Evolutionary conservation across 2,329 filamentous ascomycete genomes (phyloP).

Genomic region (Arthrobotrys sinensis): DNA sequence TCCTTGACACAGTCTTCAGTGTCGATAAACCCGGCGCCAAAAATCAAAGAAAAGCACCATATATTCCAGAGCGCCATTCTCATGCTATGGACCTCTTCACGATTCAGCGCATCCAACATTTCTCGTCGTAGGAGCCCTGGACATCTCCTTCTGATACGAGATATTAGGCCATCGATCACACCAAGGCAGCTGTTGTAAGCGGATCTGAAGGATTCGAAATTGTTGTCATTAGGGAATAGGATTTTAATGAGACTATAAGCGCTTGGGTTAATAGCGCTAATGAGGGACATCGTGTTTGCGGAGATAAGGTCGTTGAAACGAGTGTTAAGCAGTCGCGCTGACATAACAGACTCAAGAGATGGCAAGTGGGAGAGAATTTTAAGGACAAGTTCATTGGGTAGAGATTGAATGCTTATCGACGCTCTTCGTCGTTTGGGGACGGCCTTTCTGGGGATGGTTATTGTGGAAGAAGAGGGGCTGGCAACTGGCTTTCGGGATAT

Average conservation of each 20-base stretch:
- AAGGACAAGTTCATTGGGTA: conserved; percentile 47
- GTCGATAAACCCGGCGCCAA: conserved; percentile 35
- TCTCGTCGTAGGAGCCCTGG: conserved; percentile 48
- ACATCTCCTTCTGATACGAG: conserved; percentile 52
- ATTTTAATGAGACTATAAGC: conserved; percentile 49
- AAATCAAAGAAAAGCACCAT: conserved; percentile 56
- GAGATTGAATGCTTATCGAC: conserved; percentile 37
- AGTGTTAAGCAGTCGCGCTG: conserved; percentile 34
- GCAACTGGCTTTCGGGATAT: conserved; percentile 48
- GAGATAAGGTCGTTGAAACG: conserved; percentile 49
- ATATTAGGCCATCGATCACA: conserved; percentile 56
- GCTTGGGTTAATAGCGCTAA: conserved; percentile 47
- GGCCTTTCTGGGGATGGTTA: conserved; percentile 48
- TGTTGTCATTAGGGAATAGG: conserved; percentile 52
- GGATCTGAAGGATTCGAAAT: conserved; percentile 54
- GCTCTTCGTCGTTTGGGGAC: conserved; percentile 34
- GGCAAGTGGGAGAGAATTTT: conserved; percentile 54
- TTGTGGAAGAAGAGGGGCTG: conserved; percentile 23
- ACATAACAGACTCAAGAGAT: conserved; percentile 54
- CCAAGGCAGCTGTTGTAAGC: conserved; percentile 58
- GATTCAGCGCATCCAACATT: conserved; percentile 52
- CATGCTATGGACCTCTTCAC: conserved; percentile 51
- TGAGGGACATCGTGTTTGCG: conserved; percentile 42
- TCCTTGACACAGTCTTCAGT: conserved; percentile 42
- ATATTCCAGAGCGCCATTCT: conserved; percentile 59